Evolutionary conservation across 225 moss, liverwort and hornwort species (phyloP).

Genomic region (Polytrichum commune): DNA sequence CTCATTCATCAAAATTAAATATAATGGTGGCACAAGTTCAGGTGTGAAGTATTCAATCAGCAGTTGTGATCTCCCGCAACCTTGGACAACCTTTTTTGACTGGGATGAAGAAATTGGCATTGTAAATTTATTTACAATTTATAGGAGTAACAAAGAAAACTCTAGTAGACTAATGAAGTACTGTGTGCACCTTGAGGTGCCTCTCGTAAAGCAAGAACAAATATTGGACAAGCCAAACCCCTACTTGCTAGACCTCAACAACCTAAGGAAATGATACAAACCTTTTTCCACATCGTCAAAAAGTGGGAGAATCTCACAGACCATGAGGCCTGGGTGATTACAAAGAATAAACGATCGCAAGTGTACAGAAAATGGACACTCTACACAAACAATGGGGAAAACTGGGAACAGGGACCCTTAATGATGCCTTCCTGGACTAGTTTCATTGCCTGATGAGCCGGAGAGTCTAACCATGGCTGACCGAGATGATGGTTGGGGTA

Average conservation of each 20-base stretch:
- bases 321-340: slow-evolving; percentile 18
- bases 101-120: neutral
- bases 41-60: too few species aligned
- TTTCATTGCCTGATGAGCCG: slow-evolving; percentile 40
- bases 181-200: neutral
- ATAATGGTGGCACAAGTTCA: too few species aligned
- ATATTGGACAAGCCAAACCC: neutral
- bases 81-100: neutral
- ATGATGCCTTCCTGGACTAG: slow-evolving; percentile 31
- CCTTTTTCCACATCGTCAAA: neutral
- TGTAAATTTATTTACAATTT: slow-evolving; percentile 1
- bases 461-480: slow-evolving; percentile 65
- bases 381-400: slow-evolving; percentile 25
- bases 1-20: too few species aligned
- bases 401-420: neutral
- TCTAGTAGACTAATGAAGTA: neutral
- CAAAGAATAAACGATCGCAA: slow-evolving; percentile 34
- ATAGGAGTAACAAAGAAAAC: neutral
- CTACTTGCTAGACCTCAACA: slow-evolving; percentile 1
- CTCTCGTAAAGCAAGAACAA: neutral
- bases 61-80: too few species aligned
- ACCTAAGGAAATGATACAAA: neutral
- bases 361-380: slow-evolving; percentile 40
- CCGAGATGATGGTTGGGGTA: slow-evolving; percentile 75
- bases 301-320: slow-evolving; percentile 24